phyloP scores from a whole-genome alignment of 176 grass and related monocot genomes.

The Cenchrus fungigraminus region DNA sequence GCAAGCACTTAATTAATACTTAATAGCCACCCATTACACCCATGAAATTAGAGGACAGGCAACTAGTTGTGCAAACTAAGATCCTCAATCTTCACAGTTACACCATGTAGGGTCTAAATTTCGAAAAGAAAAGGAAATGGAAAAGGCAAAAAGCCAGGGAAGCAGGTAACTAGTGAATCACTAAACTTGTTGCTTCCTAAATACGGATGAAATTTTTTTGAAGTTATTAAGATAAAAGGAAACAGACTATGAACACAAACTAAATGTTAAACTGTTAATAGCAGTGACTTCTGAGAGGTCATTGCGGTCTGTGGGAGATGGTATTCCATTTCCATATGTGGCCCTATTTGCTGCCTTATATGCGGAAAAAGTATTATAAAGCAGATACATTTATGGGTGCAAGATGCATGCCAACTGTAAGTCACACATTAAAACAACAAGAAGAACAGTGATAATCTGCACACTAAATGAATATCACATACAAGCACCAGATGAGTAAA shows the following conservation, averaged over 20 bases:
- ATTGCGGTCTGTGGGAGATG: neutral
- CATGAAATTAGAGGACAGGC: neutral
- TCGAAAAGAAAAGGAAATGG: neutral
- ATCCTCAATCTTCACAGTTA: neutral
- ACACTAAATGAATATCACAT: neutral
- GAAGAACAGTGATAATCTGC: neutral
- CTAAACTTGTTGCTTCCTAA: neutral
- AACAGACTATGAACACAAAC: neutral
- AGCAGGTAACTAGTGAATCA: neutral
- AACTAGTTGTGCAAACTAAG: neutral
- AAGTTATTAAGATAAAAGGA: constrained; percentile 6
- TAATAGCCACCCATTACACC: neutral
- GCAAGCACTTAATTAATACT: neutral
- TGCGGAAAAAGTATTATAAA: neutral
- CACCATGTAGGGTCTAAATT: neutral
- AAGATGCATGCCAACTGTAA: constrained; percentile 4
- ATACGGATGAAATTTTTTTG: neutral
- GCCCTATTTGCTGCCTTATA: neutral
- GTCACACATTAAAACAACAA: neutral
- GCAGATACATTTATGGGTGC: neutral
- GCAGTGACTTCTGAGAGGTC: neutral
- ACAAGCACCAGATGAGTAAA: neutral
- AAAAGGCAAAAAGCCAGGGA: too few species aligned
- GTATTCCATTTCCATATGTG: neutral
- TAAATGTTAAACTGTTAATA: neutral